Percentiles rank a stretch among this genome's conserved stretches.
Evolutionary conservation across 108 stramenopile species (phyloP).

Genomic region (Seminavis robusta): DNA sequence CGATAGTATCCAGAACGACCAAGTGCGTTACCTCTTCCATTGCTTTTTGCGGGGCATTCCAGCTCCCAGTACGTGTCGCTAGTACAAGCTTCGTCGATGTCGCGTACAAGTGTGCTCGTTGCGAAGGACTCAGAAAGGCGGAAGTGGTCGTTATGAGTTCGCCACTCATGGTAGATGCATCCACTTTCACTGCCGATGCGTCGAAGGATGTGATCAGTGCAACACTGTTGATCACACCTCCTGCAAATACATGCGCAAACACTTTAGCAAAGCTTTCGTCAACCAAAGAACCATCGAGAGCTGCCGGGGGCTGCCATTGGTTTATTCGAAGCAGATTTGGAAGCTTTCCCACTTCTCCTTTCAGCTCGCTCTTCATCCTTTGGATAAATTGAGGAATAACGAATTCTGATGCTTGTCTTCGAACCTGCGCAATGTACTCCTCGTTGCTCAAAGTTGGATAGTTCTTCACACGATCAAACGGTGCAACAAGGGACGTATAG

Average conservation of each 20-base stretch:
- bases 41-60: neutral
- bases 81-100: constrained; percentile 28
- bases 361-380: neutral
- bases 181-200: too few relatives aligned
- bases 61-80: constrained; percentile 27
- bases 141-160: neutral
- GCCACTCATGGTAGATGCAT: too few relatives aligned
- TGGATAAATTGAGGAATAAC: constrained; percentile 28
- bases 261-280: neutral
- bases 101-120: constrained; percentile 33
- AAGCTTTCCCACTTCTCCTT: neutral
- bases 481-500: constrained; percentile 11
- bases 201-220: constrained; percentile 26
- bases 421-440: constrained; percentile 21
- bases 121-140: constrained; percentile 4
- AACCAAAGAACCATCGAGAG: neutral
- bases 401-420: constrained; percentile 10
- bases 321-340: constrained; percentile 8
- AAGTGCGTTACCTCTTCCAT: constrained; percentile 27
- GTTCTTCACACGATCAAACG: constrained; percentile 20
- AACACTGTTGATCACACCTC: constrained; percentile 10
- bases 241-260: neutral
- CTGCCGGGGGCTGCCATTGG: too few relatives aligned
- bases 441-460: constrained; percentile 14
- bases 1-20: constrained; percentile 24